Evolutionary conservation across 2,329 filamentous ascomycete species (phyloP), one percentile per base, ranked within the genome.

Genomic region (Fusarium domesticum): DNA sequence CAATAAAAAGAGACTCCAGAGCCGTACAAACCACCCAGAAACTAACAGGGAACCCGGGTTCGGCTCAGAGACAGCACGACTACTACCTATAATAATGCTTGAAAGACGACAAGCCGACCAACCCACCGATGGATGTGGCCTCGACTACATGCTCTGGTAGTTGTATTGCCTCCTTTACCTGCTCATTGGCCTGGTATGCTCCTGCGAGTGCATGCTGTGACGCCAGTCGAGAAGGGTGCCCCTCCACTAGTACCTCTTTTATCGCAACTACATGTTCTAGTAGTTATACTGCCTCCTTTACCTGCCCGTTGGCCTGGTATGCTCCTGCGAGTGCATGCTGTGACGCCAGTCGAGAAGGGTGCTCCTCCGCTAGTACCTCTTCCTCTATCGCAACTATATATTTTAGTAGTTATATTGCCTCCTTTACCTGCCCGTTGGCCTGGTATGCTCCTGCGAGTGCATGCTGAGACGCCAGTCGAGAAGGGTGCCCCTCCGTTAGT

Each of bases 101-200:
- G n/a, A n/a, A n/a, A n/a, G n/a, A n/a, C n/a, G n/a, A n/a, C n/a
- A n/a, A n/a, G n/a, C n/a, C n/a, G n/a, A n/a, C n/a, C n/a, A n/a
- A n/a, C n/a, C n/a, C n/a, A n/a, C n/a, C n/a, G n/a, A n/a, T n/a
- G n/a, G n/a, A n/a, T n/a, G n/a, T n/a, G n/a, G n/a, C n/a, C n/a
- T n/a, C n/a, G n/a, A 47, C 40, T 0, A 52, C 41, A 30, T 25
- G 18, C 6, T 50, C 32, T 3, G 45, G 12, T 2, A 52, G 2
- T 14, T 37, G 6, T 2, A 39, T 18, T 23, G 40, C 45, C 3
- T 45, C 6, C 16, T 41, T 6, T 0, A 15, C 23, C 6, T 30
- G 17, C 5, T 42, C 16, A 2, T 35, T 30, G 0, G 2, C 4
- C 4, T 0, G 0, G 11, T 53, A 51, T 10, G 20, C 34, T 0